Conservation (phyloP, 306 rosid species). For the Citrullus amarus region DNA sequence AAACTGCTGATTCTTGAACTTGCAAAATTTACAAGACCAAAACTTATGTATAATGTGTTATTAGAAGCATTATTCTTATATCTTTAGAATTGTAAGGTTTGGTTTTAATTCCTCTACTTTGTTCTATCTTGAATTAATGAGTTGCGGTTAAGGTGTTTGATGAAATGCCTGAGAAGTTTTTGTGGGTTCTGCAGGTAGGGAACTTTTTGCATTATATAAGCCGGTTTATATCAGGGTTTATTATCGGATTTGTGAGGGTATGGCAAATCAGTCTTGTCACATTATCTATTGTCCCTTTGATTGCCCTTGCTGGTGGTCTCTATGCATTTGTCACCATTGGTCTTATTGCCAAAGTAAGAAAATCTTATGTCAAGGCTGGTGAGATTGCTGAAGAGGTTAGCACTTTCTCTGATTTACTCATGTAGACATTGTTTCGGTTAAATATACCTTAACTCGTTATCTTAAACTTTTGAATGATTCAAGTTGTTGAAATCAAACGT, state of each 20-base stretch:
- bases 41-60: background rate
- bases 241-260: constrained; percentile 71
- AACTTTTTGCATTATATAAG: constrained; percentile 89
- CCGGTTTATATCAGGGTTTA: constrained; percentile 65
- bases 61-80: background rate
- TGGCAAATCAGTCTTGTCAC: constrained; percentile 95
- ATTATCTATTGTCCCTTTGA: constrained; percentile 78
- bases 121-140: background rate
- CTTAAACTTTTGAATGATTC: background rate
- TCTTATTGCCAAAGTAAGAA: constrained; percentile 61
- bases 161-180: background rate
- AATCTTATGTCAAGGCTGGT: constrained; percentile 83
- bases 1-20: background rate
- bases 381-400: constrained; percentile 94
- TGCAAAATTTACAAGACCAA: background rate
- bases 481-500: background rate
- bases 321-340: constrained; percentile 81
- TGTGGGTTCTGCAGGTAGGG: constrained; percentile 50
- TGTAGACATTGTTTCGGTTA: background rate
- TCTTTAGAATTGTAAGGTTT: background rate
- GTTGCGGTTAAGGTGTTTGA: background rate
- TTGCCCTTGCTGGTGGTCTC: constrained; percentile 88
- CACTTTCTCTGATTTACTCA: background rate
- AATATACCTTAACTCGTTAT: background rate
- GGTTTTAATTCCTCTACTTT: background rate